Percentiles rank a stretch among this genome's conserved stretches.
Conservation (phyloP, 2,329 filamentous ascomycete species). For the Lecanosticta acicola region DNA sequence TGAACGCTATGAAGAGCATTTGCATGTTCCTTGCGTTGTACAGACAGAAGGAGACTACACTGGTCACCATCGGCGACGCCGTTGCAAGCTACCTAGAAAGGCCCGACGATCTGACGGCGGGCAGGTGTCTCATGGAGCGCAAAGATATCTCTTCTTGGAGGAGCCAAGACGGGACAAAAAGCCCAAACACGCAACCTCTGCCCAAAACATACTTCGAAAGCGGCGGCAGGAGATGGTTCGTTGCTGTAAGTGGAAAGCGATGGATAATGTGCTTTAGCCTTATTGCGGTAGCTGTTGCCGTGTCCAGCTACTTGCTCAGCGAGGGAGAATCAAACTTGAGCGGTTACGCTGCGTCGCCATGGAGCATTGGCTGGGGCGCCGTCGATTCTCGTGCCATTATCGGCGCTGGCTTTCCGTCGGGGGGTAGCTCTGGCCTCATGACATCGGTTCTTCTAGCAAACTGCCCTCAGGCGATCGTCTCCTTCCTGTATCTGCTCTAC, state of each 20-base stretch:
- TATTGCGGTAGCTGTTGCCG: conserved; percentile 4
- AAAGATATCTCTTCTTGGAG: conserved; percentile 11
- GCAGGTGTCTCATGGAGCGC: conserved; percentile 14
- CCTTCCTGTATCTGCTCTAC: conserved; percentile 13
- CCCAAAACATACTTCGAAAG: conserved; percentile 4
- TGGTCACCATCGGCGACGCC: conserved; percentile 22
- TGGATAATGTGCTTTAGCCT: conserved; percentile 10
- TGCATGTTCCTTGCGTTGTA: conserved; percentile 14
- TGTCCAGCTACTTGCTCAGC: conserved; percentile 1
- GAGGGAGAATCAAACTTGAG: background rate
- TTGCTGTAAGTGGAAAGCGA: conserved; percentile 5
- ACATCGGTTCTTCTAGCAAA: conserved; percentile 6
- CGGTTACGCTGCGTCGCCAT: conserved; percentile 1
- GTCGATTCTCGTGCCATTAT: conserved; percentile 9
- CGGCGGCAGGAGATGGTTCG: conserved; percentile 3
- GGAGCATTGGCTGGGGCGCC: conserved; percentile 7
- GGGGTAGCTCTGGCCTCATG: background rate
- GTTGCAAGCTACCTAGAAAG: conserved; percentile 17
- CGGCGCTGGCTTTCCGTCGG: background rate
- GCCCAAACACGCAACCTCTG: conserved; percentile 6
- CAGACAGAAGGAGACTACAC: conserved; percentile 7
- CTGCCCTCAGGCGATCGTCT: conserved; percentile 11
- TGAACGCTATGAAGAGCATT: conserved; percentile 11
- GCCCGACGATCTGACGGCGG: conserved; percentile 14
- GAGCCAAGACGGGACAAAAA: background rate